A percentile compares a stretch with the other conserved stretches of the same genome.
Conservation (phyloP, 352 stramenopile species). For the Globisporangium spiculum region DNA sequence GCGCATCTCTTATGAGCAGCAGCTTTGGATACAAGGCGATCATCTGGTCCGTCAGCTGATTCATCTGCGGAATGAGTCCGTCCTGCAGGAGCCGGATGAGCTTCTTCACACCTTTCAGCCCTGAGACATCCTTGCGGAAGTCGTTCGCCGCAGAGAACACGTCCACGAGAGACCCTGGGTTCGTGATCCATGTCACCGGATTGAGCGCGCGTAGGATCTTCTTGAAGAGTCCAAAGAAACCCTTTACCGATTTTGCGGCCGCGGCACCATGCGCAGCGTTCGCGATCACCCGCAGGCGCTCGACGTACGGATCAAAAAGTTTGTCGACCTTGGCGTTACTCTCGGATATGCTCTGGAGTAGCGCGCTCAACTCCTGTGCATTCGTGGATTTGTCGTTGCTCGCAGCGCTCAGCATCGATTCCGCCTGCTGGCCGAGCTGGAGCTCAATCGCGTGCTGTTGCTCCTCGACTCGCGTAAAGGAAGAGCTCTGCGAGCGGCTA, state of each 20-base stretch:
- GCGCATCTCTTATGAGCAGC: background rate
- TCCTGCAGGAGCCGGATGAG: conserved; percentile 1
- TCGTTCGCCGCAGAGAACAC: conserved; percentile 1
- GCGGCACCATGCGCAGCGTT: background rate
- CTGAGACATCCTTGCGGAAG: conserved; percentile 6
- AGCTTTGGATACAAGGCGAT: background rate
- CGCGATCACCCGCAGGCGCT: background rate
- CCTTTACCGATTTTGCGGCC: background rate
- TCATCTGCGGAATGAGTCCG: conserved; percentile 7
- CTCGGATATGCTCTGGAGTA: background rate
- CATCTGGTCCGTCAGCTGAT: conserved; percentile 2
- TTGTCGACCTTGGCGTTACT: background rate
- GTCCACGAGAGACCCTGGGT: background rate
- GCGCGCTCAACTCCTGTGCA: background rate
- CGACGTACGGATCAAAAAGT: background rate
- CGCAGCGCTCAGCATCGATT: background rate
- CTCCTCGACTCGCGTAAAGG: background rate
- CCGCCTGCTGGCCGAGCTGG: background rate
- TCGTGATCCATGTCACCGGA: conserved; percentile 1
- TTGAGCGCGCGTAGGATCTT: background rate
- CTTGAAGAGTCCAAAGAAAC: conserved; percentile 8
- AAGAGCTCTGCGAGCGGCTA: background rate
- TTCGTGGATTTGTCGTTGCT: background rate
- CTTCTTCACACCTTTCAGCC: background rate
- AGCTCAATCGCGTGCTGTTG: conserved; percentile 4